Evolutionary conservation across 352 stramenopile genomes (phyloP).

Genomic region (Phytopythium cucurbitacearum): DNA sequence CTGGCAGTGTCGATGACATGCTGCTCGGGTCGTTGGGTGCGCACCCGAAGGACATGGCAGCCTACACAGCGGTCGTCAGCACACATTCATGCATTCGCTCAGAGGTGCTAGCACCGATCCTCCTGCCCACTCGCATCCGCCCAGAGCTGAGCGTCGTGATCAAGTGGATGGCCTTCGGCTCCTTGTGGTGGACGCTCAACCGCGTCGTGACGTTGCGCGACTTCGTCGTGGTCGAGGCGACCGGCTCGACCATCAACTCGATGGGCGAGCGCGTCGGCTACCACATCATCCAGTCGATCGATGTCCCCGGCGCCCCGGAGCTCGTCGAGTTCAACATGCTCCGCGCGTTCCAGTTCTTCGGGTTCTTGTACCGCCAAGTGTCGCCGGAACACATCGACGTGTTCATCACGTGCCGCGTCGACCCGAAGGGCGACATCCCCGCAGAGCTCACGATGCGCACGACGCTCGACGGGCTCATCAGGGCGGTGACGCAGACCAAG

Average conservation of each 20-base stretch:
- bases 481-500: slow-evolving; percentile 6
- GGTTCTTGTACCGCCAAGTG: slow-evolving; percentile 18
- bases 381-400: slow-evolving; percentile 31
- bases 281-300: slow-evolving; percentile 16
- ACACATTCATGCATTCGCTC: slow-evolving; percentile 16
- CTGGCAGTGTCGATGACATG: slow-evolving; percentile 18
- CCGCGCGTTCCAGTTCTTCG: slow-evolving; percentile 5
- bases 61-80: slow-evolving; percentile 18
- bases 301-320: slow-evolving; percentile 6
- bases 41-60: slow-evolving; percentile 24
- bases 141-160: slow-evolving; percentile 22
- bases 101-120: slow-evolving; percentile 18
- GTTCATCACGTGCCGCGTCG: slow-evolving; percentile 38
- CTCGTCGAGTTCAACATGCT: slow-evolving; percentile 3
- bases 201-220: slow-evolving; percentile 8
- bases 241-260: slow-evolving; percentile 10
- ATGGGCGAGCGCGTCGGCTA: slow-evolving; percentile 20
- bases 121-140: slow-evolving; percentile 15
- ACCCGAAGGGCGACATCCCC: slow-evolving; percentile 26
- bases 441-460: slow-evolving; percentile 23
- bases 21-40: slow-evolving; percentile 21
- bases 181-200: slow-evolving; percentile 9
- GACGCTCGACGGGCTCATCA: slow-evolving; percentile 22
- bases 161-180: slow-evolving; percentile 26
- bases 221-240: slow-evolving; percentile 8